phyloP scores from a whole-genome alignment of 2,329 filamentous ascomycete species.

The Exophiala lecanii-corni region DNA sequence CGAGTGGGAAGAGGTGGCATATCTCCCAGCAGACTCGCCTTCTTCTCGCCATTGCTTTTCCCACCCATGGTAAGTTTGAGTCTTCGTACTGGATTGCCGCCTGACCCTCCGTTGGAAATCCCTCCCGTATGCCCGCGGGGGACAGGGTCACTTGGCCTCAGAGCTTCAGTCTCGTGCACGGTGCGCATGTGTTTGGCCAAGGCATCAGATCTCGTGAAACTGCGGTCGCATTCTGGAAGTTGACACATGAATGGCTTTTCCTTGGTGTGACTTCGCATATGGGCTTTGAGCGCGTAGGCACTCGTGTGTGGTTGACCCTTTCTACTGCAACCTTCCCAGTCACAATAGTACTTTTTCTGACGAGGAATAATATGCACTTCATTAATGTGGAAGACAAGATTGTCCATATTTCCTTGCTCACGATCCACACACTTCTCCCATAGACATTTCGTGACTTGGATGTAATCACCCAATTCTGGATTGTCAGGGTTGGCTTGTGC shows the following conservation, averaged over 20 bases:
- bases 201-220: slow-evolving; percentile 92
- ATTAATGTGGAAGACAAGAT: slow-evolving; percentile 77
- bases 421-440: slow-evolving; percentile 72
- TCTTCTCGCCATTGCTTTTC: slow-evolving; percentile 22
- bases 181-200: slow-evolving; percentile 98
- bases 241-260: slow-evolving; percentile 99
- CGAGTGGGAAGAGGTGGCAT: slow-evolving; percentile 25
- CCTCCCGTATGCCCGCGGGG: slow-evolving; percentile 36
- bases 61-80: slow-evolving; percentile 27
- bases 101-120: slow-evolving; percentile 25
- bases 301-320: slow-evolving; percentile 92
- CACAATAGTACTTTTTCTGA: slow-evolving; percentile 96
- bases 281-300: slow-evolving; percentile 90
- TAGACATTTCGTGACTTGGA: slow-evolving; percentile 68
- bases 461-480: slow-evolving; percentile 25
- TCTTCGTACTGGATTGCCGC: slow-evolving; percentile 15
- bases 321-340: slow-evolving; percentile 84
- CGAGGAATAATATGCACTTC: slow-evolving; percentile 89
- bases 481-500: slow-evolving; percentile 29
- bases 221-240: slow-evolving; percentile 91
- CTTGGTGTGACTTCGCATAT: slow-evolving; percentile 95
- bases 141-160: slow-evolving; percentile 60
- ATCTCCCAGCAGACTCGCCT: slow-evolving; percentile 20
- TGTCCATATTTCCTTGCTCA: slow-evolving; percentile 75
- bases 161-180: slow-evolving; percentile 91